Conservation (phyloP, 345 rosid genomes). For the Crucihimalaya himalaica region DNA sequence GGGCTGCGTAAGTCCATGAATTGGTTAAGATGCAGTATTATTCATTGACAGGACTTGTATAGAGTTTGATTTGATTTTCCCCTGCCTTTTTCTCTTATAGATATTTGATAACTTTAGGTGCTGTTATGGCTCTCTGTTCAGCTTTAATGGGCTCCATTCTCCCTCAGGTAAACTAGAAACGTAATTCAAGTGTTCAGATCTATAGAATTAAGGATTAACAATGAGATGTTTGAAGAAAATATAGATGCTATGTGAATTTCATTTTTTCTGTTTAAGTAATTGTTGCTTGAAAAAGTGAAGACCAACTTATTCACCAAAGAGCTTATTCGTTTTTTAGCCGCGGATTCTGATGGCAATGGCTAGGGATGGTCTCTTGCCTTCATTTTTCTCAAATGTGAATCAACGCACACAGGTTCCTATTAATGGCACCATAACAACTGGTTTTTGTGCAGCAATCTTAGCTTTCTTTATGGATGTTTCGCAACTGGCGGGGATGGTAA, state of each 20-base stretch:
- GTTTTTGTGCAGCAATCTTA: slow-evolving; percentile 65
- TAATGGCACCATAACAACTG: slow-evolving; percentile 74
- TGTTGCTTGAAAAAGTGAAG: not conserved
- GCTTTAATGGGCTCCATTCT: slow-evolving; percentile 89
- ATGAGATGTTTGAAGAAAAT: not conserved
- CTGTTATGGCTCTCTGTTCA: slow-evolving; percentile 88
- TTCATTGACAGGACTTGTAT: not conserved
- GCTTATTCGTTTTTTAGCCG: slow-evolving; percentile 50
- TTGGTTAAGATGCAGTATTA: not conserved
- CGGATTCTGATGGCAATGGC: slow-evolving; percentile 95
- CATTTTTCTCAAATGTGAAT: slow-evolving; percentile 80
- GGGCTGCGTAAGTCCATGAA: slow-evolving; percentile 86
- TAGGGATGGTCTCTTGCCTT: slow-evolving; percentile 86
- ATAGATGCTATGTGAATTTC: not conserved
- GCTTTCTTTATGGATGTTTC: slow-evolving; percentile 88
- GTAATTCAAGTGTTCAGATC: slow-evolving; percentile 3
- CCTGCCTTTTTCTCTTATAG: slow-evolving; percentile 43
- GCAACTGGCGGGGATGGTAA: slow-evolving; percentile 88
- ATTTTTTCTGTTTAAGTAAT: not conserved
- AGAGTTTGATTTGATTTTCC: not conserved
- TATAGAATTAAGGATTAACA: not conserved
- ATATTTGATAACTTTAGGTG: slow-evolving; percentile 76
- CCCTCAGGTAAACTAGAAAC: slow-evolving; percentile 70
- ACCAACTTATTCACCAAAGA: not conserved
- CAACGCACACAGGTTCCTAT: slow-evolving; percentile 71